Percentiles rank a stretch among this genome's conserved stretches.
Conservation (phyloP, 805 yeast species). For the Wickerhamiella spandovensis region DNA sequence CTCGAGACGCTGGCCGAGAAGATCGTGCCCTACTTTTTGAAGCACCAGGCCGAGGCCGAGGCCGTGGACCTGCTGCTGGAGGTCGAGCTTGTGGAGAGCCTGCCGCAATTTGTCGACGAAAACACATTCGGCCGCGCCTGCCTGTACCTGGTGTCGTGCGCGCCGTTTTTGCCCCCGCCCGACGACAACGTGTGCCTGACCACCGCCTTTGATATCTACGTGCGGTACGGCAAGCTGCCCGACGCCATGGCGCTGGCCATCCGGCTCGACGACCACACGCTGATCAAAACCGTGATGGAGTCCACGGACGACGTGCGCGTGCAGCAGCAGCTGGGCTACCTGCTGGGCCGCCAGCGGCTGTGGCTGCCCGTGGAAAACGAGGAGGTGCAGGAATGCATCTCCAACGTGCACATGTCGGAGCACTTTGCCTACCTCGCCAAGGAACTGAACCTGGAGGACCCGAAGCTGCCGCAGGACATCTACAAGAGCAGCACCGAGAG, state of each 20-base stretch:
- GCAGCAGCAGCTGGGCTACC: slow-evolving; percentile 84
- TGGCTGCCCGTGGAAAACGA: slow-evolving; percentile 43
- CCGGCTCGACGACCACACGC: slow-evolving; percentile 67
- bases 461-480: slow-evolving; percentile 89
- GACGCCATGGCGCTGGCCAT: slow-evolving; percentile 87
- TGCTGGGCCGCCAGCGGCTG: slow-evolving; percentile 75
- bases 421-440: slow-evolving; percentile 68
- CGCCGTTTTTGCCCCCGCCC: slow-evolving; percentile 90
- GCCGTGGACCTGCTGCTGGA: slow-evolving; percentile 90
- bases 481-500: slow-evolving; percentile 85
- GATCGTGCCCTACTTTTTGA: slow-evolving; percentile 77
- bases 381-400: slow-evolving; percentile 71
- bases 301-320: slow-evolving; percentile 61
- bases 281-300: slow-evolving; percentile 67
- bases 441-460: slow-evolving; percentile 77
- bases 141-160: slow-evolving; percentile 88
- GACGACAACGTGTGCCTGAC: slow-evolving; percentile 76
- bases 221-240: slow-evolving; percentile 64
- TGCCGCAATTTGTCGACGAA: slow-evolving; percentile 74
- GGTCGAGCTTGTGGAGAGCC: slow-evolving; percentile 71
- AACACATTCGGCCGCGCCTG: slow-evolving; percentile 81
- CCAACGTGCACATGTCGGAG: slow-evolving; percentile 66
- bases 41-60: slow-evolving; percentile 96
- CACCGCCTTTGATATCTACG: slow-evolving; percentile 78
- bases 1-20: slow-evolving; percentile 56